Conservation (phyloP, 2,329 filamentous ascomycete genomes). For the Trichoderma lentiforme region DNA sequence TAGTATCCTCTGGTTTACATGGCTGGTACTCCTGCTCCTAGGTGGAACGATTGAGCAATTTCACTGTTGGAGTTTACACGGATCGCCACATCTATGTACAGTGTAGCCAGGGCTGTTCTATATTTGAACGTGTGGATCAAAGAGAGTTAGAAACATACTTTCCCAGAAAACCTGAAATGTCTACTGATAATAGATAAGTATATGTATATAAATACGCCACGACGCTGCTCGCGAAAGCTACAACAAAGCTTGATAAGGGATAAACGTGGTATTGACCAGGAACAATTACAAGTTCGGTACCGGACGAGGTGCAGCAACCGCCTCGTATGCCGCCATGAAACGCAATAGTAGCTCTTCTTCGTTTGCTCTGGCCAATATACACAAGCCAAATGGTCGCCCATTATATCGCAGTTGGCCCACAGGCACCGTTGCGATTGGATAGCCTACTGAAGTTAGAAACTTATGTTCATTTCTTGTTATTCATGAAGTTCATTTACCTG, state of each 20-base stretch:
- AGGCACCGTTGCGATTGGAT: conserved; percentile 19
- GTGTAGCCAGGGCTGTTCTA: not conserved
- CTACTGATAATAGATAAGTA: not conserved
- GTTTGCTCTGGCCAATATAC: conserved; percentile 15
- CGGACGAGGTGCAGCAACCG: conserved; percentile 5
- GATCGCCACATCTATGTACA: too few species aligned
- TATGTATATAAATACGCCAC: not conserved
- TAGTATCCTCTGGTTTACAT: not conserved
- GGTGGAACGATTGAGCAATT: not conserved
- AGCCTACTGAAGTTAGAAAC: conserved; percentile 7
- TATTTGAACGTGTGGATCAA: not conserved
- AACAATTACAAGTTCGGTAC: conserved; percentile 8
- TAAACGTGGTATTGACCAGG: too few species aligned
- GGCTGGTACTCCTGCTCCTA: not conserved
- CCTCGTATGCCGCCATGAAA: conserved; percentile 21
- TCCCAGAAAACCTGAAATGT: not conserved
- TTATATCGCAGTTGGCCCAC: conserved; percentile 18
- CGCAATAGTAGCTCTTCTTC: conserved; percentile 18
- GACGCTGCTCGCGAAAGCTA: not conserved
- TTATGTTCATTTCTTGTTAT: accelerated
- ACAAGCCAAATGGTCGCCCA: conserved; percentile 21
- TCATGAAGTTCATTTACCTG: conserved; percentile 7
- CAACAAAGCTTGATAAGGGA: not conserved
- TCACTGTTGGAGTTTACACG: not conserved
- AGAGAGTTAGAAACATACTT: not conserved